phyloP scores from a whole-genome alignment of 805 yeast species.

The Yamadazyma paraphyllophila region DNA sequence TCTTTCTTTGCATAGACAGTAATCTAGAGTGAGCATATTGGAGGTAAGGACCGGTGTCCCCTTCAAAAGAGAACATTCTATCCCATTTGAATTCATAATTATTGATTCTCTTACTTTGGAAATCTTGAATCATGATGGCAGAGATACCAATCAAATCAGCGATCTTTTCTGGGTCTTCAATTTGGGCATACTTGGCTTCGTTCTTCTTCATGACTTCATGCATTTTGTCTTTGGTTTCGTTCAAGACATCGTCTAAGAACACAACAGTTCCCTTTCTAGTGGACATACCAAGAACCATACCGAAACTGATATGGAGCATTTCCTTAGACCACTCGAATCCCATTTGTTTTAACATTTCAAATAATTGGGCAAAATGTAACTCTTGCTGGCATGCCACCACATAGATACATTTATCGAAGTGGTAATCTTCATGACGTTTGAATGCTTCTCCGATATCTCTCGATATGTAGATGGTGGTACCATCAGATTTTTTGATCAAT shows the following conservation, averaged over 20 bases:
- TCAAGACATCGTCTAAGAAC: constrained; percentile 89
- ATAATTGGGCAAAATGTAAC: constrained; percentile 88
- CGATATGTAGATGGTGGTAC: constrained; percentile 89
- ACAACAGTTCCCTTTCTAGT: constrained; percentile 98
- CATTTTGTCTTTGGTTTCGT: constrained; percentile 92
- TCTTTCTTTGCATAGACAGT: constrained; percentile 88
- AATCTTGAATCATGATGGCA: constrained; percentile 98
- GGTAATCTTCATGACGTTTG: constrained; percentile 77
- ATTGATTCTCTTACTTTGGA: constrained; percentile 95
- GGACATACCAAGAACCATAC: constrained; percentile 98
- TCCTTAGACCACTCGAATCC: constrained; percentile 83
- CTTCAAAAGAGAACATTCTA: constrained; percentile 97
- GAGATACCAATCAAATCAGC: constrained; percentile 96
- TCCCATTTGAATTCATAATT: constrained; percentile 97
- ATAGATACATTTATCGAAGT: constrained; percentile 94
- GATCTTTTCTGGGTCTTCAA: constrained; percentile 88
- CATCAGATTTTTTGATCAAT: constrained; percentile 90
- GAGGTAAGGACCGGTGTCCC: constrained; percentile 98
- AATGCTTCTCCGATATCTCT: constrained; percentile 97
- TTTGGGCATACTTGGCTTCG: constrained; percentile 86
- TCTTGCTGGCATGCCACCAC: constrained; percentile 97
- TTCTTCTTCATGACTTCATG: constrained; percentile 95
- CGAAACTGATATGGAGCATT: constrained; percentile 85
- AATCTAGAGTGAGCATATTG: constrained; percentile 98
- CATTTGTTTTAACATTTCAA: constrained; percentile 88